Evolutionary conservation across 2,329 filamentous ascomycete genomes (phyloP).

Genomic region (Claviceps humidiphila): DNA sequence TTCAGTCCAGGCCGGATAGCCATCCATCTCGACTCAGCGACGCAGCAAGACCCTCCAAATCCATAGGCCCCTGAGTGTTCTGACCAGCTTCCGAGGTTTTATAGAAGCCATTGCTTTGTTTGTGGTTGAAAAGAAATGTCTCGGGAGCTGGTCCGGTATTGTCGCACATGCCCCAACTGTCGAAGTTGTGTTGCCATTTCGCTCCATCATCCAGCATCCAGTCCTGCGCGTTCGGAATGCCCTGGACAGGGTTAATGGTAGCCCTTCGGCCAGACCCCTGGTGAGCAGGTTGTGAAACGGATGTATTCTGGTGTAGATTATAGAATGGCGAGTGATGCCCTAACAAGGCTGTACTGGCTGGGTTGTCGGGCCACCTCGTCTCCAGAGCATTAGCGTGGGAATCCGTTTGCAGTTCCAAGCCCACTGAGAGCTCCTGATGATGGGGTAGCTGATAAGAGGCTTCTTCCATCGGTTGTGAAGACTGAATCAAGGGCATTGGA

Average conservation of each 20-base stretch:
- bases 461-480: constrained; percentile 4
- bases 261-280: constrained; percentile 6
- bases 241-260: constrained; percentile 8
- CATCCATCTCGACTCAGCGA: constrained; percentile 21
- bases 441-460: neutral
- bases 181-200: constrained; percentile 45
- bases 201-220: constrained; percentile 46
- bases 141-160: constrained; percentile 12
- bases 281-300: constrained; percentile 9
- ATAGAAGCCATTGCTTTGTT: constrained; percentile 7
- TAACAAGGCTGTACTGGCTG: neutral
- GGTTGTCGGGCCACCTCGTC: constrained; percentile 11
- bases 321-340: constrained; percentile 3
- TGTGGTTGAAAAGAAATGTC: constrained; percentile 18
- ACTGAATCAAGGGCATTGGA: constrained; percentile 6
- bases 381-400: constrained; percentile 11
- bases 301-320: neutral
- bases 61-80: constrained; percentile 12
- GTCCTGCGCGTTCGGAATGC: constrained; percentile 33
- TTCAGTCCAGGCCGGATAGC: constrained; percentile 23
- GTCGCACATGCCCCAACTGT: constrained; percentile 33
- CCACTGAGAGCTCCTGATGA: constrained; percentile 1
- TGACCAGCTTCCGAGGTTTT: constrained; percentile 1
- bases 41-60: constrained; percentile 19
- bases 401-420: constrained; percentile 10